phyloP scores from a whole-genome alignment of 2,329 filamentous ascomycete species.

The Metarhizium anisopliae region DNA sequence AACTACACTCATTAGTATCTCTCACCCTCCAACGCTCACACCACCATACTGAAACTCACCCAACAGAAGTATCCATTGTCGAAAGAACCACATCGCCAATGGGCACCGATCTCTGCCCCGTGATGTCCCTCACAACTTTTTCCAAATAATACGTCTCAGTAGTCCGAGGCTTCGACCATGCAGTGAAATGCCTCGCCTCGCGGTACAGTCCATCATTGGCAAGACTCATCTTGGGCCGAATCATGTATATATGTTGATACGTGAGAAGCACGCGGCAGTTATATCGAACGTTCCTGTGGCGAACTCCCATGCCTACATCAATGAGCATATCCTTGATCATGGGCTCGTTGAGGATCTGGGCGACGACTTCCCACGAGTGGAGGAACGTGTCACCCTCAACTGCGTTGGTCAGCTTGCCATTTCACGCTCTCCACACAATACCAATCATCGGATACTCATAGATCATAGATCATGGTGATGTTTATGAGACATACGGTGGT shows the following conservation, averaged over 20 bases:
- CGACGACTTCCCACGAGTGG: slow-evolving; percentile 20
- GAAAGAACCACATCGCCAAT: slow-evolving; percentile 30
- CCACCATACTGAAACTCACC: background rate
- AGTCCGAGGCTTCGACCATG: slow-evolving; percentile 24
- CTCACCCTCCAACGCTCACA: background rate
- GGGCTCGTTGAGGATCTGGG: slow-evolving; percentile 18
- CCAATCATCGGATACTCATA: no score
- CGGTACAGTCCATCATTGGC: slow-evolving; percentile 28
- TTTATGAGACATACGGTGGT: background rate
- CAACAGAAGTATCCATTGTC: slow-evolving; percentile 21
- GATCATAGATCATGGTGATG: background rate
- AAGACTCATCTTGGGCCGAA: slow-evolving; percentile 29
- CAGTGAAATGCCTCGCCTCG: slow-evolving; percentile 27
- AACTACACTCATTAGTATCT: slow-evolving; percentile 6
- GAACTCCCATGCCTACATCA: slow-evolving; percentile 29
- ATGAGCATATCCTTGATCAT: slow-evolving; percentile 18
- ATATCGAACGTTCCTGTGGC: slow-evolving; percentile 23
- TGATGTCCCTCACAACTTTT: slow-evolving; percentile 11
- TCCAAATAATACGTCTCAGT: slow-evolving; percentile 25
- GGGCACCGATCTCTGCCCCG: slow-evolving; percentile 24
- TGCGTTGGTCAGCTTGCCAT: background rate
- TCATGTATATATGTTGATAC: slow-evolving; percentile 59
- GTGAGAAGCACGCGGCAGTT: slow-evolving; percentile 14
- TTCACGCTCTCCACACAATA: no score
- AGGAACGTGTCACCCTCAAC: slow-evolving; percentile 20